Base-by-base conservation (phyloP, 257 asterid species). In the Cruciata laevipes region DNA sequence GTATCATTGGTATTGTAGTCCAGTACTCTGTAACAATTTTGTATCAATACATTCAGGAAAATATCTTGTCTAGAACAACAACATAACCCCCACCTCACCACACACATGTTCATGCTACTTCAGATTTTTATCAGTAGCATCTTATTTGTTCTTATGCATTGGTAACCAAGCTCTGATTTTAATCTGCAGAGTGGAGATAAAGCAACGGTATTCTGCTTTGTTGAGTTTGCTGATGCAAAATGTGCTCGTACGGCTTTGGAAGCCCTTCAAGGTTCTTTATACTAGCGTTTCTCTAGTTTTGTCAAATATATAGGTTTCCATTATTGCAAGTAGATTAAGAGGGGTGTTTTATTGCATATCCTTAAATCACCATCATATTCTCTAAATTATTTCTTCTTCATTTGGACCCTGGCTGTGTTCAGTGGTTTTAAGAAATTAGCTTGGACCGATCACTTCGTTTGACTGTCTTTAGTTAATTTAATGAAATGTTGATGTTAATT, bases 181-280 rank as follows among this genome's bases (percentile, higher is more conserved):
- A 68, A 20, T 32, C 16, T 61, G 81, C 90, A 88, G 94, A 84
- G 83, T 17, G 91, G 91, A 62, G 96, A 86, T 82, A 86, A 83
- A 78, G 89, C 96, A 64, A 66, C 67, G 87, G 94, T 86, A 47
- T 80, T 86, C 75, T 88, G 96, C 79, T 88, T 88, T 70, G 86
- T 88, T 18, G 96, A 88, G 83, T 88, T 88, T 76, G 76, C 81
- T 67, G 96, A 88, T 76, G 81, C 83, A 23, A 88, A 84, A 67
- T 88, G 96, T 27, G 89, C 94, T 74, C 75, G 73, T 61, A 81
- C 88, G 27, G 94, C 96, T 61, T 66, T 81, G 89, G 88, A 86
- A 74, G 94, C 96, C 73, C 91, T 88, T 71, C 91, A 86, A 88
- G 94, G 94, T 88, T 68, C 55, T n/a, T 37, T 72, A 59, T 59